A percentile compares a stretch with the other conserved stretches of the same genome.
Conservation (phyloP, 805 yeast species). For the Starmerella asiatica region DNA sequence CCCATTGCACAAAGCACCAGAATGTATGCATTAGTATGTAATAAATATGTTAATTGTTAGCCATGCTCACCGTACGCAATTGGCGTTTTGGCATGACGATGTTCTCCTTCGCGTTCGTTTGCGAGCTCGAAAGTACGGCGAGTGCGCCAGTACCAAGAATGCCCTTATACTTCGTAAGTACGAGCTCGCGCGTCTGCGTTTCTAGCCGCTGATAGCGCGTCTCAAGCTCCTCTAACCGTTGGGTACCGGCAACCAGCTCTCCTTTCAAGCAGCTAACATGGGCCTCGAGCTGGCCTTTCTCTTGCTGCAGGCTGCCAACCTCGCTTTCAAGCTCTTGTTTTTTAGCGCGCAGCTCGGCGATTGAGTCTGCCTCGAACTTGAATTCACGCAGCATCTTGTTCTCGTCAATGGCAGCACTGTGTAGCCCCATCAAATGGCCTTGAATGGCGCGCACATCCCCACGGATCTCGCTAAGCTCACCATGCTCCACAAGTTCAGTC, state of each 20-base stretch:
- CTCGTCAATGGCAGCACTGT: constrained; percentile 8
- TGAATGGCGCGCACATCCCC: constrained; percentile 20
- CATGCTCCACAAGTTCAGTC: neutral
- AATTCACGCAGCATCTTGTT: constrained; percentile 6
- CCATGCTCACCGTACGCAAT: constrained; percentile 20
- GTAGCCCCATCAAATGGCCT: constrained; percentile 15
- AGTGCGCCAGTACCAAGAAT: constrained; percentile 18
- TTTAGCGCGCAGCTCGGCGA: constrained; percentile 1
- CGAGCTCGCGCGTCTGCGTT: constrained; percentile 16
- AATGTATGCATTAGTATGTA: no score
- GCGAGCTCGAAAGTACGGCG: constrained; percentile 15
- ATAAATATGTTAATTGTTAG: constrained; percentile 6
- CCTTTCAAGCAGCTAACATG: constrained; percentile 13
- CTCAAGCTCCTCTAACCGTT: constrained; percentile 15
- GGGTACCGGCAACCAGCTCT: constrained; percentile 14
- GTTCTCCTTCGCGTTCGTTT: constrained; percentile 14
- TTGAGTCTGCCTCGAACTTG: neutral
- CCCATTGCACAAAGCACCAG: no score
- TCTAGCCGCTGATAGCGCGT: constrained; percentile 15
- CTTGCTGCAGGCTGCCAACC: constrained; percentile 10
- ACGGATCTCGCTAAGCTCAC: constrained; percentile 1
- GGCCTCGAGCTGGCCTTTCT: constrained; percentile 6
- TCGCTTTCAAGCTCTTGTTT: constrained; percentile 3
- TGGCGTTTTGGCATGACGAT: constrained; percentile 21
- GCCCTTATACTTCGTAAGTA: constrained; percentile 18